These are phyloP conservation scores for Marsdenia floribunda DNA, from an alignment of 257 asterid genomes.

Conservation along the genomic window DNA sequence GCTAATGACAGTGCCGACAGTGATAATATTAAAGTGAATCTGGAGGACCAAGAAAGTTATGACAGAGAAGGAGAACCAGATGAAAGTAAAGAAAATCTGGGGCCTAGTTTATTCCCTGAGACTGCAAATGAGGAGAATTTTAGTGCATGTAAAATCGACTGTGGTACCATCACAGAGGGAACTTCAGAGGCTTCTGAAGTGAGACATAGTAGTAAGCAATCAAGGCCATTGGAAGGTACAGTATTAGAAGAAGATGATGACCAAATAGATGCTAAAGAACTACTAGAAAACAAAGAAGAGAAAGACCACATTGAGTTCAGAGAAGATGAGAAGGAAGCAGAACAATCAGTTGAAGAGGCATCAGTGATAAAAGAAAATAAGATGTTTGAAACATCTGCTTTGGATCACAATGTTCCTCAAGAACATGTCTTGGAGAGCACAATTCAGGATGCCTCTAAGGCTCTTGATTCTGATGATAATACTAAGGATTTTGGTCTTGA, in stretches of 20 bases:
- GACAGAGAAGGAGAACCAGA: slow-evolving; percentile 16
- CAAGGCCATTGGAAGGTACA: slow-evolving; percentile 20
- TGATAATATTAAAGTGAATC: slow-evolving; percentile 23
- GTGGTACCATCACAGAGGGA: slow-evolving; percentile 23
- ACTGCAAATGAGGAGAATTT: slow-evolving; percentile 26
- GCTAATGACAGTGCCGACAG: slow-evolving; percentile 26
- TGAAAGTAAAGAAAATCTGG: slow-evolving; percentile 22
- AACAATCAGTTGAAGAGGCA: slow-evolving; percentile 20
- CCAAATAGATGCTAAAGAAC: slow-evolving; percentile 8
- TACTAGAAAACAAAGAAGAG: slow-evolving; percentile 6
- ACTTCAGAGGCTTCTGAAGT: slow-evolving; percentile 33
- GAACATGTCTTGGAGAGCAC: slow-evolving; percentile 18
- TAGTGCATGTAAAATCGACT: slow-evolving; percentile 21
- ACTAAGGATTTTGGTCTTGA: slow-evolving; percentile 16
- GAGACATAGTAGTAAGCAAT: slow-evolving; percentile 24
- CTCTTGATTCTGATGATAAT: slow-evolving; percentile 26
- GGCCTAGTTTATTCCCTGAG: slow-evolving; percentile 28
- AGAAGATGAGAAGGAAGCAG: slow-evolving; percentile 27
- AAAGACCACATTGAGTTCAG: slow-evolving; percentile 15
- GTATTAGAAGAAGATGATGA: slow-evolving; percentile 24
- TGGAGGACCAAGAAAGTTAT: neutral
- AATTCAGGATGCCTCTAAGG: slow-evolving; percentile 23
- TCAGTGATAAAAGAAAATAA: slow-evolving; percentile 25
- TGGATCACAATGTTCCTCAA: slow-evolving; percentile 22
- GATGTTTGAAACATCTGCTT: slow-evolving; percentile 22